Base-by-base conservation (phyloP, 805 yeast species). In the Dipodascus albidus region DNA sequence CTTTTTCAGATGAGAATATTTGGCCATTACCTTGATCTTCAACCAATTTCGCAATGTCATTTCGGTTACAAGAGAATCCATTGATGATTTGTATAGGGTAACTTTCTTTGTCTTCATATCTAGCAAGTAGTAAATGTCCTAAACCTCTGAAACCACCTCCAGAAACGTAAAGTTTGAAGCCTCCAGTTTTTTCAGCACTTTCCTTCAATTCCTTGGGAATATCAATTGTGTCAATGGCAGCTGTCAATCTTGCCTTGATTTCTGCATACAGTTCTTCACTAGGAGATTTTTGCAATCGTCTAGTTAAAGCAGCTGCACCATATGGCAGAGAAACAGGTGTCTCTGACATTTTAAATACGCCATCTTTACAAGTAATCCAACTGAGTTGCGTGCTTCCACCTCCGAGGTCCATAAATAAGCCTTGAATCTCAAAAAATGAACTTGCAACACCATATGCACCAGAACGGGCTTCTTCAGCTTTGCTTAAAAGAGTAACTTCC, bases 381-480 rank as follows among this genome's bases (percentile, higher is more conserved):
- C 85, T 81, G 38, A 85, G 60, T 57, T 82, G 87, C 1, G 83
- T 75, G 3, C 81, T 75, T 0, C 87, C 87, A 27, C 88, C 88
- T 4, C 89, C 88, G 50, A 85, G 69, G 62, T 85, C 90, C 76
- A 85, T 75, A 61, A 80, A 82, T 9, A 85, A 65, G 1, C 91
- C 91, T 20, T 79, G 75, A 1, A 82, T 76, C 20, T 78, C 76
- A 63, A 82, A 78, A 63, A 82, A 82, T 0, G 88, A 81, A 0
- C 88, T 81, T 0, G 87, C 85, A 3, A 85, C 86, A 23, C 90
- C 91, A 60, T 79, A 80, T 0, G 85, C 81, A 9, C 86, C 87
- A 11, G 82, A 72, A 57, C 74, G 70, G 21, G 85, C 86, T 60
- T 85, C 93, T 52, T 80, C 83, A 53, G 77, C 79, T 58, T 79